Evolutionary conservation across 352 stramenopile genomes (phyloP).

Genomic region (Globisporangium ultimum): DNA sequence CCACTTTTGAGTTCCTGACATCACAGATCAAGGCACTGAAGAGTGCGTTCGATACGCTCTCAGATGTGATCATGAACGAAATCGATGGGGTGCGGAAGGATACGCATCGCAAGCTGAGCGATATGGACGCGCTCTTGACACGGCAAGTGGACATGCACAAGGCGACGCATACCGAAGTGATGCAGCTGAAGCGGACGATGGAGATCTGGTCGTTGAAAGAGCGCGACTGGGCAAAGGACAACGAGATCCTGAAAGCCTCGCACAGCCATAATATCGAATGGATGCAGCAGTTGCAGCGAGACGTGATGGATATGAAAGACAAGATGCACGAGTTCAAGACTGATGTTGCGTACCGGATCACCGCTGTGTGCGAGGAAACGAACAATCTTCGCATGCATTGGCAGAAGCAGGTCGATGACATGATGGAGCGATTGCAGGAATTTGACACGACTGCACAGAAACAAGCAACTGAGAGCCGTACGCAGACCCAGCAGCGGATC

Average conservation of each 20-base stretch:
- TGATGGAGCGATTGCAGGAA: conserved; percentile 54
- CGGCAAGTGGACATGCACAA: conserved; percentile 59
- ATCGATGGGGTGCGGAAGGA: conserved; percentile 70
- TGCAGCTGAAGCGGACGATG: conserved; percentile 71
- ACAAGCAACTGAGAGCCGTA: conserved; percentile 36
- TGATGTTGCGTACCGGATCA: conserved; percentile 50
- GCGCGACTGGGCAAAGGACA: conserved; percentile 83
- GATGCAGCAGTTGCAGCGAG: conserved; percentile 83
- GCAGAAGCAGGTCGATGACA: conserved; percentile 67
- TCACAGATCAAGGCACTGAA: conserved; percentile 75
- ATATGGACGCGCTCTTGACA: conserved; percentile 58
- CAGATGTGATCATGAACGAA: conserved; percentile 74
- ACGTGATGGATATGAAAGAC: conserved; percentile 81
- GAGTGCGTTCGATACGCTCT: conserved; percentile 73
- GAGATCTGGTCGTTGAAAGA: conserved; percentile 81
- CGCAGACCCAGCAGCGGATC: conserved; percentile 47
- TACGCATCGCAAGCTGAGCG: conserved; percentile 48
- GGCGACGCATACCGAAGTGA: conserved; percentile 57
- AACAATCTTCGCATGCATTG: conserved; percentile 63
- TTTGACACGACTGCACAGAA: conserved; percentile 42
- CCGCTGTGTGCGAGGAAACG: conserved; percentile 59
- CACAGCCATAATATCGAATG: conserved; percentile 81
- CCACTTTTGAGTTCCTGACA: conserved; percentile 80
- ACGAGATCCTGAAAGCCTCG: conserved; percentile 81
- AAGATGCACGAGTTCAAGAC: conserved; percentile 61